These are phyloP conservation scores for Pseudogymnoascus sp. DNA, from an alignment of 2,329 filamentous ascomycete species.

Conservation along the genomic window DNA sequence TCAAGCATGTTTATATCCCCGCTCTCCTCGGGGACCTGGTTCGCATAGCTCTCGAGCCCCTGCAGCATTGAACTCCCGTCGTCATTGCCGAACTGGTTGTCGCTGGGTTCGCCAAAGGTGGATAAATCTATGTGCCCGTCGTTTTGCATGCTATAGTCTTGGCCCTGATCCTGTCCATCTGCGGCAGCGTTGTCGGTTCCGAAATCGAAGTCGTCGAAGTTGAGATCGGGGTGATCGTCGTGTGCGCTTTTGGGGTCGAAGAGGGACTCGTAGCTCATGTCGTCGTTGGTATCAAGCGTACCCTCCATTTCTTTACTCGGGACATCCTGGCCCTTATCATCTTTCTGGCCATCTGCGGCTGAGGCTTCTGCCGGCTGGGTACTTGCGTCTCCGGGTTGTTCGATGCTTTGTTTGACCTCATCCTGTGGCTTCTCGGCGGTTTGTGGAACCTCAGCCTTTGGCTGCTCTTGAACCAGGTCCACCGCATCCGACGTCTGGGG, in stretches of 20 bases:
- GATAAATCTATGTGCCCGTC: constrained; percentile 25
- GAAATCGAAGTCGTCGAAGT: constrained; percentile 26
- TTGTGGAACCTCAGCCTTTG: background rate
- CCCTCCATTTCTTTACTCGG: background rate
- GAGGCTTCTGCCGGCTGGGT: background rate
- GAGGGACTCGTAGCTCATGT: constrained; percentile 24
- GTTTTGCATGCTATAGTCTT: constrained; percentile 17
- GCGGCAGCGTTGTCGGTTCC: constrained; percentile 16
- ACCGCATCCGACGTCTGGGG: background rate
- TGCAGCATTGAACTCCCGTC: constrained; percentile 32
- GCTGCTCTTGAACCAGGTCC: background rate
- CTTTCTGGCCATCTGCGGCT: background rate
- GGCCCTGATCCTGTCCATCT: constrained; percentile 16
- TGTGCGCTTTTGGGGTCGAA: constrained; percentile 21
- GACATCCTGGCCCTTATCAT: background rate
- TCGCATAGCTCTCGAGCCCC: constrained; percentile 36
- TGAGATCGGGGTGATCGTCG: constrained; percentile 17
- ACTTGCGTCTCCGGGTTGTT: background rate
- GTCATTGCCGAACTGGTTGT: constrained; percentile 12
- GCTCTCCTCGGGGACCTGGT: constrained; percentile 20
- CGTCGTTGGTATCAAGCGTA: constrained; percentile 17
- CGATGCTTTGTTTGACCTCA: background rate
- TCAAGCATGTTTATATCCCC: constrained; percentile 19
- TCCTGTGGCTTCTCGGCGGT: background rate
- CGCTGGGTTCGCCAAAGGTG: constrained; percentile 22